These are phyloP conservation scores for Coemansia sp. DNA, from an alignment of 371 early-diverging fungal genomes.

Conservation along the genomic window DNA sequence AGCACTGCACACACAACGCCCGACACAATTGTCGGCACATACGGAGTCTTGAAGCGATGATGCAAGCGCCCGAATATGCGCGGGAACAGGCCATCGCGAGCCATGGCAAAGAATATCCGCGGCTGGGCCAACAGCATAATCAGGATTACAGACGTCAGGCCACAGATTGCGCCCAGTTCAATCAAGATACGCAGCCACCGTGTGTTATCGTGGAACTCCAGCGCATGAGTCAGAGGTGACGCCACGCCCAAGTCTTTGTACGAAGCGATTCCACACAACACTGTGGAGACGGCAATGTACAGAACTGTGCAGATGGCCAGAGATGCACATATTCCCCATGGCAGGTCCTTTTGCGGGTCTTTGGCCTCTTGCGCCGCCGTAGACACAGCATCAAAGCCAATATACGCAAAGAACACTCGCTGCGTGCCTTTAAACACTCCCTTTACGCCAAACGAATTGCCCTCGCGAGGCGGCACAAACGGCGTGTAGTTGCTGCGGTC, in stretches of 20 bases:
- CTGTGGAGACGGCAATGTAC: constrained; percentile 74
- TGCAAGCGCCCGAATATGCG: constrained; percentile 64
- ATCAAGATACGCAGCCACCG: constrained; percentile 72
- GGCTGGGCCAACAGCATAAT: constrained; percentile 78
- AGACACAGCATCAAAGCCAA: constrained; percentile 88
- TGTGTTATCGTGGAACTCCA: constrained; percentile 58
- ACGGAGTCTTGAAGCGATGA: constrained; percentile 67
- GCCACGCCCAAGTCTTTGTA: constrained; percentile 60
- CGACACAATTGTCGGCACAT: constrained; percentile 65
- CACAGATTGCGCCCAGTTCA: constrained; percentile 74
- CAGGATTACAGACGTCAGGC: constrained; percentile 78
- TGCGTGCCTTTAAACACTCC: constrained; percentile 78
- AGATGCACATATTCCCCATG: constrained; percentile 83
- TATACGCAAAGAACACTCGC: constrained; percentile 86
- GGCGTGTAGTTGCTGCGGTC: constrained; percentile 71
- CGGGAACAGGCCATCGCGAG: constrained; percentile 81
- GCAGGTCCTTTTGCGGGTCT: constrained; percentile 80
- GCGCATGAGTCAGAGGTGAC: constrained; percentile 68
- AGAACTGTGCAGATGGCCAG: constrained; percentile 73
- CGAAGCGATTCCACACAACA: constrained; percentile 73
- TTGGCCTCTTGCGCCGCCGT: constrained; percentile 85
- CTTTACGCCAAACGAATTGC: constrained; percentile 61
- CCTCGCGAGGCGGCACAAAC: constrained; percentile 72
- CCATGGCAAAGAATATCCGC: constrained; percentile 87
- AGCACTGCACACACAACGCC: constrained; percentile 70